Evolutionary conservation across 768 basidiomycete species (phyloP), one percentile per base, ranked within the genome.

Genomic region (Xerocomellus dryophilus): DNA sequence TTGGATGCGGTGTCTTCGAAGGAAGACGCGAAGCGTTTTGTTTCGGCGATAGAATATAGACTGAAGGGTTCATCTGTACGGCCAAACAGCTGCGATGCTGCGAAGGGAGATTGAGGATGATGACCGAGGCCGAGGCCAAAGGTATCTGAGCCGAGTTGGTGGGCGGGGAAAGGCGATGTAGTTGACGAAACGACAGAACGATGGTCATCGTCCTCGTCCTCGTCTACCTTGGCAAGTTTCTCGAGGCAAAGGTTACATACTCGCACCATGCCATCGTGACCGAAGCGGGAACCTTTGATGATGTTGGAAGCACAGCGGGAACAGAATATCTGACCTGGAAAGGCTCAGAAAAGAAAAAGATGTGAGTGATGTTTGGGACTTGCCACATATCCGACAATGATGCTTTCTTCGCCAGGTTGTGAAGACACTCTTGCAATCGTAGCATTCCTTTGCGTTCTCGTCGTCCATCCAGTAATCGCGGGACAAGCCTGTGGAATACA

Each of bases 391-490:
- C 12, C 97, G 84, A 73, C 97, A 99, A 67, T 99, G 97, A 64
- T 99, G 97, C 70, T 95, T 97, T 58, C 97, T 76, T 48, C 95
- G 75, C 92, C 93, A 98, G 2, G 94, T 82, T 0, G 93, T 92
- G 73, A 99, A 99, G 45, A 90, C 78, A 59, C 90, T 91, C 70
- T 93, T 92, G 75, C 94, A 97, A 70, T 95, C 94, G 67, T 93
- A 96, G 65, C 94, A 96, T 64, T 97, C 93, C 66, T 89, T 97
- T 63, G 91, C 92, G 51, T 90, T 88, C 64, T 93, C 93, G 65
- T 98, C 95, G 56, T 93, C 91, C 94, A 98, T 98, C 97, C 97
- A 99, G 66, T 98, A 98, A 65, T 97, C 92, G 58, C 86, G 84
- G 21, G 91, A 92, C 18, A 96, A 66, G n/a, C 90, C 91, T 92